Conservation (phyloP, 495 filamentous ascomycete species). For the Chlorociboria aeruginascens region DNA sequence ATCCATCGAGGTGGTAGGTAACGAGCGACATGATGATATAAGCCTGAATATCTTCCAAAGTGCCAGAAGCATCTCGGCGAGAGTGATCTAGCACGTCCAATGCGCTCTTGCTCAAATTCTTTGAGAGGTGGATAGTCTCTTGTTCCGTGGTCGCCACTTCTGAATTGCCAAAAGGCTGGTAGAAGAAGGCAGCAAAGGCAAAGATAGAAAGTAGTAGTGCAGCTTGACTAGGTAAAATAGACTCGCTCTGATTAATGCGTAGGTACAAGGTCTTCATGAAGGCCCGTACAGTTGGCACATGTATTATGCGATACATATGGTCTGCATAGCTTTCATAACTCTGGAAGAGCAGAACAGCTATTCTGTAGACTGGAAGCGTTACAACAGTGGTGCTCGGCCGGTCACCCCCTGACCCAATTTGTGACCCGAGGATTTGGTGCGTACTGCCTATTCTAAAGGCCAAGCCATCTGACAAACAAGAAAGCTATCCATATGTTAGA, state of each 20-base stretch:
- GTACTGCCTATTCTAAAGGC: slow-evolving; percentile 5
- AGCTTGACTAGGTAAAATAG: slow-evolving; percentile 17
- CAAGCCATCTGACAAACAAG: slow-evolving; percentile 9
- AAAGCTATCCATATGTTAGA: slow-evolving; percentile 4
- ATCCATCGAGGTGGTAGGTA: slow-evolving; percentile 26
- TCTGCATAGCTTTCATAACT: slow-evolving; percentile 28
- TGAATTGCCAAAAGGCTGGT: slow-evolving; percentile 10
- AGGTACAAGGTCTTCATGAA: slow-evolving; percentile 28
- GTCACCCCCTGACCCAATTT: background rate
- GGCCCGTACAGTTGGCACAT: slow-evolving; percentile 18
- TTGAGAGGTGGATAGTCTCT: slow-evolving; percentile 10
- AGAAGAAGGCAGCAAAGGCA: slow-evolving; percentile 27
- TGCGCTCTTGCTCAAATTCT: slow-evolving; percentile 12
- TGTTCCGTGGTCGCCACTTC: slow-evolving; percentile 7
- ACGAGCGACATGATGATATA: slow-evolving; percentile 29
- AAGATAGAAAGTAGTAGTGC: slow-evolving; percentile 31
- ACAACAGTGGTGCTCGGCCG: slow-evolving; percentile 3
- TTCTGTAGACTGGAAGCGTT: slow-evolving; percentile 12
- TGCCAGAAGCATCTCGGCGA: slow-evolving; percentile 26
- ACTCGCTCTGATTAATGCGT: slow-evolving; percentile 13
- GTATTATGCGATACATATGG: slow-evolving; percentile 27
- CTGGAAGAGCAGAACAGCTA: slow-evolving; percentile 23
- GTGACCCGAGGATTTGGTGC: slow-evolving; percentile 2
- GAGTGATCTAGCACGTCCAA: slow-evolving; percentile 18
- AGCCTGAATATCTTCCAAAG: slow-evolving; percentile 34